A percentile compares a stretch with the other conserved stretches of the same genome.
phyloP scores from a whole-genome alignment of 352 stramenopile species.

The Globisporangium splendens region DNA sequence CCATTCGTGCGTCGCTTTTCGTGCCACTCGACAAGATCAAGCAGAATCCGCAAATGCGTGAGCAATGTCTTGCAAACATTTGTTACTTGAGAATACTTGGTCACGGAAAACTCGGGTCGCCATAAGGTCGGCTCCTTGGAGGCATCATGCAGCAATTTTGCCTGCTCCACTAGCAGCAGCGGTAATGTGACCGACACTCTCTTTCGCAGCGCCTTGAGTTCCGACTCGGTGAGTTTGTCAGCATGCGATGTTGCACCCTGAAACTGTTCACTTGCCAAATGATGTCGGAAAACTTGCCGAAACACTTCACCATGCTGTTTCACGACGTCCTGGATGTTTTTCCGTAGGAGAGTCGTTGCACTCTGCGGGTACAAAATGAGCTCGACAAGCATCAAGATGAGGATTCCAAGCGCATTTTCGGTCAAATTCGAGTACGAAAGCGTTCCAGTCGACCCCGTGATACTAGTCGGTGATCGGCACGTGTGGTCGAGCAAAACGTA shows the following conservation, averaged over 20 bases:
- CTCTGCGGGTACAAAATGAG: conserved; percentile 42
- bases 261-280: conserved; percentile 31
- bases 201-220: conserved; percentile 35
- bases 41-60: conserved; percentile 50
- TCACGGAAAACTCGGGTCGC: conserved; percentile 46
- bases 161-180: conserved; percentile 38
- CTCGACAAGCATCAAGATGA: conserved; percentile 65
- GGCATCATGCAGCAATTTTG: conserved; percentile 47
- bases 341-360: conserved; percentile 42
- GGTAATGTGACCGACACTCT: conserved; percentile 33
- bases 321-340: conserved; percentile 53
- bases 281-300: conserved; percentile 44
- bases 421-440: conserved; percentile 64
- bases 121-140: conserved; percentile 49
- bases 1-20: conserved; percentile 22
- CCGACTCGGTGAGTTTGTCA: conserved; percentile 15
- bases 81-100: conserved; percentile 47
- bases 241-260: neutral
- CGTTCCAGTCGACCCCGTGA: conserved; percentile 9
- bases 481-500: conserved; percentile 53
- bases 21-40: conserved; percentile 66
- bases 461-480: conserved; percentile 21
- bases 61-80: conserved; percentile 47
- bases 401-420: conserved; percentile 63
- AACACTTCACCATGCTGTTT: conserved; percentile 39